Evolutionary conservation across 805 yeast genomes (phyloP).

Genomic region (Blastobotrys muscicola): DNA sequence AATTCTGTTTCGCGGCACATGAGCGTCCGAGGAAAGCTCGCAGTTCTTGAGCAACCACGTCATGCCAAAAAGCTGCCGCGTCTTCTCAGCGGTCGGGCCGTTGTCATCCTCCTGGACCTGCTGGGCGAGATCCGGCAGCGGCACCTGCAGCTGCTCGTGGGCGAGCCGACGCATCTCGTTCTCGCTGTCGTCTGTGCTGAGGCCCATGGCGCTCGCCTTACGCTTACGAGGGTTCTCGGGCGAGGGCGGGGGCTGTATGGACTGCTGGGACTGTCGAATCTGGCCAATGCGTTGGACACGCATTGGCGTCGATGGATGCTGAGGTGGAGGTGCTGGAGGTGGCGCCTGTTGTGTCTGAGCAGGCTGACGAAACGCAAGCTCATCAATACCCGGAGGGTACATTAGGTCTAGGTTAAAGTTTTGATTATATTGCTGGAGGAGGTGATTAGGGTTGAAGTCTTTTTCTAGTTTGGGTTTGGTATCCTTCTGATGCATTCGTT

Average conservation of each 20-base stretch:
- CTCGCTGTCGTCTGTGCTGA: conserved; percentile 10
- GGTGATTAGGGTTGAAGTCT: neutral
- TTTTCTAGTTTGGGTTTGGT: neutral
- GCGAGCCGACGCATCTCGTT: conserved; percentile 12
- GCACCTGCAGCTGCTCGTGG: conserved; percentile 5
- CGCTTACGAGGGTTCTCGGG: conserved; percentile 3
- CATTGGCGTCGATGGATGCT: neutral
- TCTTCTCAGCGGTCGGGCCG: conserved; percentile 22
- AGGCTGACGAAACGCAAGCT: neutral
- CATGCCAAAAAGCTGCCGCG: conserved; percentile 66
- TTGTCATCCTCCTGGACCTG: conserved; percentile 12
- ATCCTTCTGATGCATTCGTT: no score
- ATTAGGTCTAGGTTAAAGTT: neutral
- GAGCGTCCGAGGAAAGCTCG: conserved; percentile 38
- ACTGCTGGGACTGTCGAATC: neutral
- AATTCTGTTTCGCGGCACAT: conserved; percentile 56
- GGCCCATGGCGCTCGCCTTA: conserved; percentile 5
- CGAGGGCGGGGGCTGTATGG: no score
- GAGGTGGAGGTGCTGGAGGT: neutral
- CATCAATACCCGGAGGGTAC: neutral
- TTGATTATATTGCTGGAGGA: neutral
- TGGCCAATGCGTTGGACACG: neutral
- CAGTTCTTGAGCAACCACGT: conserved; percentile 68
- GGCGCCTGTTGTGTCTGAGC: neutral
- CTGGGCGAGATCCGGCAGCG: conserved; percentile 14